Percentiles rank a stretch among this genome's conserved stretches.
These are phyloP conservation scores for Globisporangium acanthophoron DNA, from an alignment of 352 stramenopile genomes.

Conservation along the genomic window DNA sequence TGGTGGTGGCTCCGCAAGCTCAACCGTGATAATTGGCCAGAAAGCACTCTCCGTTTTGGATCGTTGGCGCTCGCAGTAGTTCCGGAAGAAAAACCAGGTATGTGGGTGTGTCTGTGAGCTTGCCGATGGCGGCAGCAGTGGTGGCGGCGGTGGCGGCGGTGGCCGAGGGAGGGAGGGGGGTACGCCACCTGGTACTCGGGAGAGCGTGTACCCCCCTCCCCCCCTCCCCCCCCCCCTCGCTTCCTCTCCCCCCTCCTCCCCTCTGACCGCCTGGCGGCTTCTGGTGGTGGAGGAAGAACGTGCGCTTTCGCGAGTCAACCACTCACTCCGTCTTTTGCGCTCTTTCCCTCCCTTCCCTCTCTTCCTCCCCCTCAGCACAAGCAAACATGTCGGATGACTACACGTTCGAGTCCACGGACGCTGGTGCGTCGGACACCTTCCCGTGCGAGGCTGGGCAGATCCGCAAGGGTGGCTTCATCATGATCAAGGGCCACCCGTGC, in stretches of 20 bases:
- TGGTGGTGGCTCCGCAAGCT: conserved; percentile 5
- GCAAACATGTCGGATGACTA: conserved; percentile 58
- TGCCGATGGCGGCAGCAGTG: conserved; percentile 1
- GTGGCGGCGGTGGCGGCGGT: background rate
- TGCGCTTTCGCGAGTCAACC: background rate
- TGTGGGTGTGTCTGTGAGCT: background rate
- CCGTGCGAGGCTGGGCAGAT: conserved; percentile 98
- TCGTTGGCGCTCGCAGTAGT: conserved; percentile 28
- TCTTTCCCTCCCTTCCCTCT: background rate
- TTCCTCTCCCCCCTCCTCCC: background rate
- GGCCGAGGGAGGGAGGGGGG: background rate
- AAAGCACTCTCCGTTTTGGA: conserved; percentile 36
- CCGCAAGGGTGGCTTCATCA: conserved; percentile 99
- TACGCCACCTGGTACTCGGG: too few species aligned
- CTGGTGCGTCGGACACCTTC: conserved; percentile 97
- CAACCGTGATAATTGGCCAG: conserved; percentile 20
- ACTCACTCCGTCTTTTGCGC: conserved; percentile 14
- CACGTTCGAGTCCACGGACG: conserved; percentile 92
- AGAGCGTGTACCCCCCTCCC: too few species aligned
- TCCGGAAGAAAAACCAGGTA: conserved; percentile 18
- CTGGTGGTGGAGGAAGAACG: background rate
- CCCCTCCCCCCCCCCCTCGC: too few species aligned
- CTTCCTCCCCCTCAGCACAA: background rate
- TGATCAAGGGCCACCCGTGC: conserved; percentile 99
- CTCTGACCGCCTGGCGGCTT: background rate